Base-by-base conservation (phyloP, 306 rosid species). In the Echinosophora koreensis region DNA sequence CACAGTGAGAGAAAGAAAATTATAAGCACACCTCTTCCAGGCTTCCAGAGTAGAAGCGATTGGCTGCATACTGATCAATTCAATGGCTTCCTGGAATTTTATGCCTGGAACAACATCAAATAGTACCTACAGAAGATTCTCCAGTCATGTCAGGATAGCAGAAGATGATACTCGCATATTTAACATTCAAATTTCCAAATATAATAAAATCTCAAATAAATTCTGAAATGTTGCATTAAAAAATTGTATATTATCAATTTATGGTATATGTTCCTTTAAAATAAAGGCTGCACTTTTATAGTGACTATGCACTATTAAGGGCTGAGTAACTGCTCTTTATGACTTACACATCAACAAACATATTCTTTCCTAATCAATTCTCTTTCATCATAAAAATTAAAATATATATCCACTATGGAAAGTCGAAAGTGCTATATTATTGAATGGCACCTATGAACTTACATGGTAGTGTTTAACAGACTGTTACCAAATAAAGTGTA, bases 91-190 rank as follows among this genome's bases (percentile, higher is more conserved):
- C 83, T 88, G 86, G 82, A 90, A 95, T 85, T 84, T 91, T 74
- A 95, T 92, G 85, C 93, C 90, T 15, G 97, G 98, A 80, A 95
- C 97, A 81, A 95, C 93, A 88, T 95, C 98, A 89, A 95, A 95
- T 84, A 95, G 85, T 66, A 95, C 98, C 98, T 95, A 83, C 86
- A 84, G 68, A 86, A 83, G 76, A 85, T 58, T 63, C 69, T 76
- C 73, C 55, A 15, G 78, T 82, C 87, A 88, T 42, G 63, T 63
- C 44, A 13, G 28, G 50, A 68, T 62, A 78, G 59, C 47, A 78
- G 35, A 84, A 73, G 44, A 77, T 73, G 57, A 38, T 44, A 77
- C 39, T 52, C 47, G 17, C 73, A 85, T 73, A 61, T 61, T 42
- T 51, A 78, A 81, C 76, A 61, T 65, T 62, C 41, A 74, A 39